Evolutionary conservation across 495 filamentous ascomycete genomes (phyloP).

Genomic region (Bathelium albidoporum): DNA sequence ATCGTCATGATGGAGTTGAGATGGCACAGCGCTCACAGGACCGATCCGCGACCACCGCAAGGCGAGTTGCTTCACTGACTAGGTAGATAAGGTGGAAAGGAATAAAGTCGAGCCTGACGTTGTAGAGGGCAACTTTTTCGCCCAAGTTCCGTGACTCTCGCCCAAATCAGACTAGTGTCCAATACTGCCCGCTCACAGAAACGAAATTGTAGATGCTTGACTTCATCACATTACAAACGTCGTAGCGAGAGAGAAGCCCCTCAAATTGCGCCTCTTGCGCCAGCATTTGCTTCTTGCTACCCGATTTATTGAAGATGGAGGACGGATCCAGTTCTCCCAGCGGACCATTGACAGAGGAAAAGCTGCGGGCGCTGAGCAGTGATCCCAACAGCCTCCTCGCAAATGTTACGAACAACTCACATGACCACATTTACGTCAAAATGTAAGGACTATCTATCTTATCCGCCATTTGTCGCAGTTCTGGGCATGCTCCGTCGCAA

Average conservation of each 20-base stretch:
- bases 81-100: not conserved
- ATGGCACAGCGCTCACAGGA: not conserved
- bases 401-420: not conserved
- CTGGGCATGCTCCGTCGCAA: not conserved
- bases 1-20: conserved; percentile 41
- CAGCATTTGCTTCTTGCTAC: not conserved
- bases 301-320: not conserved
- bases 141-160: not conserved
- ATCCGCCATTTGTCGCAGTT: not conserved
- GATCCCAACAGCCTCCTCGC: not conserved
- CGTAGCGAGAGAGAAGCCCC: too few relatives aligned
- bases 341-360: not conserved
- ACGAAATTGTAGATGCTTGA: too few relatives aligned
- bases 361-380: not conserved
- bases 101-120: not conserved
- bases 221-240: too few relatives aligned
- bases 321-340: not conserved
- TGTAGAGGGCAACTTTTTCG: not conserved
- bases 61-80: too few relatives aligned
- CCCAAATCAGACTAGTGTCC: not conserved
- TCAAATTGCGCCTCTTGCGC: too few relatives aligned
- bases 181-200: too few relatives aligned
- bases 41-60: not conserved
- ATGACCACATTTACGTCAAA: not conserved
- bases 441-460: not conserved